phyloP scores from a whole-genome alignment of 2,329 filamentous ascomycete species.

The Pleochaeta shiraiana region DNA sequence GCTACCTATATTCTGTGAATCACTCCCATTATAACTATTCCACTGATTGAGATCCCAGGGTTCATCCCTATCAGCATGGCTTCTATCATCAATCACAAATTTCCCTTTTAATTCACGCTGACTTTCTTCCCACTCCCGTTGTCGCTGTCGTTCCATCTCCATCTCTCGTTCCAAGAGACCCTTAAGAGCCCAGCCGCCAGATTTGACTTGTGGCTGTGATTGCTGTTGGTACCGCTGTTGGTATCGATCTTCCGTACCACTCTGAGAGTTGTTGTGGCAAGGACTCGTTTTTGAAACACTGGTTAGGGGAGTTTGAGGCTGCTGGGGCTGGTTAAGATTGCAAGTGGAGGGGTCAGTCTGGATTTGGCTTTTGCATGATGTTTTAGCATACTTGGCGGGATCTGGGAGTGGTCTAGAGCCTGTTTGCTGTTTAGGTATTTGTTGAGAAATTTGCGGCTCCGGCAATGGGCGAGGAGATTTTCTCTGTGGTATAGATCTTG shows the following conservation, averaged over 20 bases:
- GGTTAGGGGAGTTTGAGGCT: constrained; percentile 12
- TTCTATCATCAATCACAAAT: constrained; percentile 25
- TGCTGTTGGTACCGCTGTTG: constrained; percentile 23
- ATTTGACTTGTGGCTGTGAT: constrained; percentile 25
- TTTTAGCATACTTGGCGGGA: constrained; percentile 14
- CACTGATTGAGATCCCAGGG: constrained; percentile 39
- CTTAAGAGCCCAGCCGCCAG: constrained; percentile 29
- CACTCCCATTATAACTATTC: constrained; percentile 52
- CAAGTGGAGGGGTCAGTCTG: constrained; percentile 28
- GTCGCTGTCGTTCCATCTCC: constrained; percentile 35
- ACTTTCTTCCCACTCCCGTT: constrained; percentile 26
- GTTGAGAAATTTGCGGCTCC: constrained; percentile 11
- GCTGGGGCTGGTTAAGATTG: constrained; percentile 24
- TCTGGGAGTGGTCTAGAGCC: constrained; percentile 20
- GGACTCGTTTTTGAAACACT: constrained; percentile 22
- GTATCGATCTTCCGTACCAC: constrained; percentile 26
- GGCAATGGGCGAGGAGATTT: constrained; percentile 17
- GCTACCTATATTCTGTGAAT: constrained; percentile 45
- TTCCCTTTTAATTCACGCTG: constrained; percentile 1
- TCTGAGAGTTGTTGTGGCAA: constrained; percentile 23
- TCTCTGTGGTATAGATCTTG: not conserved
- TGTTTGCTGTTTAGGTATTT: constrained; percentile 17
- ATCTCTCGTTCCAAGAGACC: constrained; percentile 36
- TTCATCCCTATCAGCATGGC: constrained; percentile 42
- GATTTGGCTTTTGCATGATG: constrained; percentile 13